A percentile compares a stretch with the other conserved stretches of the same genome.
Evolutionary conservation across 2,329 filamentous ascomycete genomes (phyloP).

Genomic region (Scolecobasidium constrictum): DNA sequence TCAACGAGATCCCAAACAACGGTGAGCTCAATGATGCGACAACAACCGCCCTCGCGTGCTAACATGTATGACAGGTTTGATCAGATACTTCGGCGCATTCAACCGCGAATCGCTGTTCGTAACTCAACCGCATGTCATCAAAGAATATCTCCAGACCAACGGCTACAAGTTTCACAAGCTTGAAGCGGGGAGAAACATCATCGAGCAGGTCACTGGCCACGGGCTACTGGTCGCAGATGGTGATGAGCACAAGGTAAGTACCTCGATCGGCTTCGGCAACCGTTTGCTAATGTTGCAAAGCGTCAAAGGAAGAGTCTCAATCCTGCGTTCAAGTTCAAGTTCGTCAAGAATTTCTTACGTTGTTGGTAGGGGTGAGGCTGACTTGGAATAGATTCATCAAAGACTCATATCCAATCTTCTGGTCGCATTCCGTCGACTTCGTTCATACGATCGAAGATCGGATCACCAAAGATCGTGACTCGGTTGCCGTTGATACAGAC

Average conservation of each 20-base stretch:
- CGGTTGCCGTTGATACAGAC: constrained; percentile 27
- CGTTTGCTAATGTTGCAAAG: too few relatives aligned
- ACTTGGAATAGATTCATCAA: constrained; percentile 82
- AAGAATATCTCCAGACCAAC: constrained; percentile 42
- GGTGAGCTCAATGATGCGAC: too few relatives aligned
- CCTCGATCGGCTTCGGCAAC: too few relatives aligned
- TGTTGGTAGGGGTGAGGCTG: too few relatives aligned
- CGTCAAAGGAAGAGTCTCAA: constrained; percentile 61
- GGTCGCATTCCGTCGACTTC: constrained; percentile 62
- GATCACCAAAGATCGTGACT: constrained; percentile 31
- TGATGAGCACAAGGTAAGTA: constrained; percentile 37
- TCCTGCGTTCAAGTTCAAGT: constrained; percentile 74
- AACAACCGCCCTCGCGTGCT: too few relatives aligned
- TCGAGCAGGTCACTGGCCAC: constrained; percentile 38
- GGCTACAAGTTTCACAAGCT: constrained; percentile 46
- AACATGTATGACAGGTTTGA: too few relatives aligned
- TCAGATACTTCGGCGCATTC: constrained; percentile 28
- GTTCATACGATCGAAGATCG: constrained; percentile 49
- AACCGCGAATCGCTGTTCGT: constrained; percentile 26
- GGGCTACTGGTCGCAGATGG: constrained; percentile 41
- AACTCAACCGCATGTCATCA: constrained; percentile 29
- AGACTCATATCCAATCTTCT: constrained; percentile 74
- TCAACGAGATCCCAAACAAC: constrained; percentile 28
- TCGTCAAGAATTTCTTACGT: too few relatives aligned
- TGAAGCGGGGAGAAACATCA: constrained; percentile 28